These are phyloP conservation scores for Cicer pinnatifidum DNA, from an alignment of 306 rosid species.

Conservation along the genomic window DNA sequence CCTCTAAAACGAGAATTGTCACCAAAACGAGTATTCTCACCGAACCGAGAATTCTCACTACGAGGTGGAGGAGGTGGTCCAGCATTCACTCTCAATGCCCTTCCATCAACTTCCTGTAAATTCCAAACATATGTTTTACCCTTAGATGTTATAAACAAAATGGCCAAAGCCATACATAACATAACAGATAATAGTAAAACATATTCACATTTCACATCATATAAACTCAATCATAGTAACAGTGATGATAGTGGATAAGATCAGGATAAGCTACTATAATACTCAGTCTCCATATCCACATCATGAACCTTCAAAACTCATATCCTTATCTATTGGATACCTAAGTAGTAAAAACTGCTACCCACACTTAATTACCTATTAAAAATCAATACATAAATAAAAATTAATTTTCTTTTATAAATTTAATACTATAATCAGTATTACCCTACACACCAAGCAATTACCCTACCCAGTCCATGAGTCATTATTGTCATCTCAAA, in stretches of 20 bases:
- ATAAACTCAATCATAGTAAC: neutral
- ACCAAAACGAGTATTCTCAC: neutral
- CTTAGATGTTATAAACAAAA: slow-evolving; percentile 29
- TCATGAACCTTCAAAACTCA: neutral
- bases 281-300: neutral
- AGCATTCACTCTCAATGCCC: slow-evolving; percentile 77
- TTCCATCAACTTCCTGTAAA: slow-evolving; percentile 77
- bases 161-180: slow-evolving; percentile 13
- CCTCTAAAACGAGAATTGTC: slow-evolving; percentile 14
- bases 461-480: neutral
- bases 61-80: slow-evolving; percentile 85
- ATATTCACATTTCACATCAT: slow-evolving; percentile 25
- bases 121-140: slow-evolving; percentile 12
- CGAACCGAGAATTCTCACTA: slow-evolving; percentile 47
- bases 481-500: neutral
- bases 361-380: neutral
- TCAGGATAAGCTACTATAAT: neutral
- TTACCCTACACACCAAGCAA: neutral
- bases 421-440: no score
- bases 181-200: slow-evolving; percentile 1
- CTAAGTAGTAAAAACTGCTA: neutral
- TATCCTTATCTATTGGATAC: neutral
- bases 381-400: neutral
- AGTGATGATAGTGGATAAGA: neutral
- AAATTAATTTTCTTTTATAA: neutral